Conservation (phyloP, 495 filamentous ascomycete genomes). For the Echria macrotheca region DNA sequence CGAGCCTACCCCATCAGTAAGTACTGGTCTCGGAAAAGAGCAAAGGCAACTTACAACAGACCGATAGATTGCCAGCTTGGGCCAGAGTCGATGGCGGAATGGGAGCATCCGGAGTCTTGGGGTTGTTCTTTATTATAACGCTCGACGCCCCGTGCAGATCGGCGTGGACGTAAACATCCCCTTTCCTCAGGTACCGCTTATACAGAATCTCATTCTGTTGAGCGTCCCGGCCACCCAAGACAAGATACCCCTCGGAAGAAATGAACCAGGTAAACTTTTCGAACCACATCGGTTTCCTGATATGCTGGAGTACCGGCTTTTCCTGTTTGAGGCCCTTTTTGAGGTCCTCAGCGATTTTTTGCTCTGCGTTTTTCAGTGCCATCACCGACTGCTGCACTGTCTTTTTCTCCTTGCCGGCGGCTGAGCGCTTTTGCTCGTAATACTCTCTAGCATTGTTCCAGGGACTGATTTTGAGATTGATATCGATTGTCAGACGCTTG, state of each 20-base stretch:
- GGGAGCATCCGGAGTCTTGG: slow-evolving; percentile 66
- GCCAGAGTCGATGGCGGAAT: slow-evolving; percentile 87
- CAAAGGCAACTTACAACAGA: slow-evolving; percentile 48
- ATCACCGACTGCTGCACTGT: slow-evolving; percentile 76
- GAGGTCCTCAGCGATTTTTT: slow-evolving; percentile 79
- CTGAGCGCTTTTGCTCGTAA: slow-evolving; percentile 79
- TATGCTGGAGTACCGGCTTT: slow-evolving; percentile 78
- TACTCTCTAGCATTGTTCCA: slow-evolving; percentile 90
- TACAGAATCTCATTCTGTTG: slow-evolving; percentile 93
- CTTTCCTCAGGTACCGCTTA: slow-evolving; percentile 73
- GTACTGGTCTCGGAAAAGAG: neutral
- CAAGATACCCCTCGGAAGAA: slow-evolving; percentile 91
- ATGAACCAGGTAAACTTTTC: slow-evolving; percentile 96
- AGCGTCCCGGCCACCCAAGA: slow-evolving; percentile 78
- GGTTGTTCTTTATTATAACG: slow-evolving; percentile 80
- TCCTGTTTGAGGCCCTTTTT: slow-evolving; percentile 86
- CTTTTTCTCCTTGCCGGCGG: slow-evolving; percentile 79
- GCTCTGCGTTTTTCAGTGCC: slow-evolving; percentile 82
- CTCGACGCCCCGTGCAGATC: slow-evolving; percentile 79
- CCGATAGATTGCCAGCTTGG: slow-evolving; percentile 79
- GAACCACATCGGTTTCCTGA: slow-evolving; percentile 83
- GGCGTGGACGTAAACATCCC: slow-evolving; percentile 87
- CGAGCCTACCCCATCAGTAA: slow-evolving; percentile 37
- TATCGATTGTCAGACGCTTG: slow-evolving; percentile 63
- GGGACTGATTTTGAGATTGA: slow-evolving; percentile 73